Percentiles rank a stretch among this genome's conserved stretches.
Conservation (phyloP, 108 stramenopile species). For the Nitzschia sp. region DNA sequence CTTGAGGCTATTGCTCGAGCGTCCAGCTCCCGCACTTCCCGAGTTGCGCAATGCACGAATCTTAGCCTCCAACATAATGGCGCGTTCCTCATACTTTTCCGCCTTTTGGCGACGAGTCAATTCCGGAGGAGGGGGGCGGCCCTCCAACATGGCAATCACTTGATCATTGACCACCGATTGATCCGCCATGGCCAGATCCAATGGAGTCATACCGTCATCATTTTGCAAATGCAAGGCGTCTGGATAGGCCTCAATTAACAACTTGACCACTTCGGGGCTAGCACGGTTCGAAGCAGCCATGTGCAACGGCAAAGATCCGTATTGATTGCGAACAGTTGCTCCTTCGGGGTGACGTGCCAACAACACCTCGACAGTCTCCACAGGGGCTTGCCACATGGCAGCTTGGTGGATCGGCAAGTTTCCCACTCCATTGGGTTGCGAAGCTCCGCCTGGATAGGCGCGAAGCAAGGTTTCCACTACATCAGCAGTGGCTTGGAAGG, state of each 20-base stretch:
- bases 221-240: slow-evolving; percentile 88
- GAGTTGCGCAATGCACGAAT: slow-evolving; percentile 50
- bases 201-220: slow-evolving; percentile 90
- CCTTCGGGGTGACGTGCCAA: slow-evolving; percentile 76
- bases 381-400: slow-evolving; percentile 87
- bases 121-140: slow-evolving; percentile 86
- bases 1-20: slow-evolving; percentile 68
- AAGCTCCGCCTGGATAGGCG: slow-evolving; percentile 78
- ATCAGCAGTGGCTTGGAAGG: slow-evolving; percentile 83
- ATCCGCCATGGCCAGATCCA: slow-evolving; percentile 81
- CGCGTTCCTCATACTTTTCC: slow-evolving; percentile 79
- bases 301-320: slow-evolving; percentile 84
- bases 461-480: slow-evolving; percentile 77
- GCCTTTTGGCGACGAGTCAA: slow-evolving; percentile 78
- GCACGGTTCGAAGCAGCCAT: slow-evolving; percentile 88
- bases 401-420: slow-evolving; percentile 89
- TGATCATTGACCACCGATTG: slow-evolving; percentile 65
- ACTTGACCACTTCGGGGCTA: slow-evolving; percentile 68
- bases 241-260: slow-evolving; percentile 82
- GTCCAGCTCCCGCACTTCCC: slow-evolving; percentile 36
- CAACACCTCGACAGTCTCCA: slow-evolving; percentile 77
- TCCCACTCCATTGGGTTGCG: slow-evolving; percentile 77
- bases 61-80: slow-evolving; percentile 74
- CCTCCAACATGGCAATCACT: slow-evolving; percentile 83
- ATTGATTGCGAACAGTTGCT: slow-evolving; percentile 83